phyloP scores from a whole-genome alignment of 805 yeast genomes.

The Candida incommunis region DNA sequence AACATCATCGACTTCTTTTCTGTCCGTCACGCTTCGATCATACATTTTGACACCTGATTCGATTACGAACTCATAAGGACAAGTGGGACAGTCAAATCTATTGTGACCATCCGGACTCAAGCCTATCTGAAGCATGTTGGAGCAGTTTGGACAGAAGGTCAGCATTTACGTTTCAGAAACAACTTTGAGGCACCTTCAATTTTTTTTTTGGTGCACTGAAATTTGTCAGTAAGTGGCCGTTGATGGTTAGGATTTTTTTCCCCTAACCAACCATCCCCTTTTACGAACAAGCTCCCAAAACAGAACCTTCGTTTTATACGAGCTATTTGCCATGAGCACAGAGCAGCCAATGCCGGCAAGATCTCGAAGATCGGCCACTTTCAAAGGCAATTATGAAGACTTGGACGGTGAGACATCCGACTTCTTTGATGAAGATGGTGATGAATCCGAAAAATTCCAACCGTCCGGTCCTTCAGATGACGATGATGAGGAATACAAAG shows the following conservation, averaged over 20 bases:
- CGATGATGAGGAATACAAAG: too few species aligned
- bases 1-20: conserved; percentile 92
- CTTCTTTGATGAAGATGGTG: too few species aligned
- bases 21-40: conserved; percentile 67
- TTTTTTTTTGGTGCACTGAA: not conserved
- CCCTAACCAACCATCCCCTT: too few species aligned
- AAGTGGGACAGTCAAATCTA: conserved; percentile 77
- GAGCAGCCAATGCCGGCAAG: not conserved
- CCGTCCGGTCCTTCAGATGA: too few species aligned
- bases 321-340: not conserved
- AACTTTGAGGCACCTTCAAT: too few species aligned
- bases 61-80: conserved; percentile 91
- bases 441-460: too few species aligned
- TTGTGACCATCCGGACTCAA: conserved; percentile 41
- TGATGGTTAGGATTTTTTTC: too few species aligned
- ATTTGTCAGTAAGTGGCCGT: too few species aligned
- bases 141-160: conserved; percentile 89
- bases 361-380: conserved; percentile 3
- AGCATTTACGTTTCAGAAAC: too few species aligned
- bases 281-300: too few species aligned
- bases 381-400: conserved; percentile 6
- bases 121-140: conserved; percentile 73
- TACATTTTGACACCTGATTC: conserved; percentile 60
- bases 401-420: conserved; percentile 1
- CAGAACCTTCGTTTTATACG: not conserved